A percentile compares a stretch with the other conserved stretches of the same genome.
These are phyloP conservation scores for Phytophthora brassicae DNA, from an alignment of 352 stramenopile species.

Conservation along the genomic window DNA sequence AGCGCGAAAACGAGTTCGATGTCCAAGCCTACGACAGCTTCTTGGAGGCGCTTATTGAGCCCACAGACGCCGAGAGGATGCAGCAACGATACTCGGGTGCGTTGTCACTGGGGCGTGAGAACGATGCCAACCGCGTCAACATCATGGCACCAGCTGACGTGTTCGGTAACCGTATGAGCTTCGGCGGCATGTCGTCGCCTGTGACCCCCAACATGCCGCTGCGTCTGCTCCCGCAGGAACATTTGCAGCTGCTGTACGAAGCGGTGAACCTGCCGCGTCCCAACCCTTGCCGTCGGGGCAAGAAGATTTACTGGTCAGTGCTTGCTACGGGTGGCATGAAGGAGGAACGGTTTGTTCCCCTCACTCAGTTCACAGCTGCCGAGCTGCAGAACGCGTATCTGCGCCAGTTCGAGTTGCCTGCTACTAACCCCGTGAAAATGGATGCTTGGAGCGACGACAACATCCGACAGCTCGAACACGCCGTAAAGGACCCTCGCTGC, in stretches of 20 bases:
- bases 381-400: constrained; percentile 75
- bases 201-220: constrained; percentile 36
- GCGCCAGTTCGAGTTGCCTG: constrained; percentile 61
- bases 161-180: constrained; percentile 33
- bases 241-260: constrained; percentile 67
- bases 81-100: constrained; percentile 30
- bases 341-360: constrained; percentile 52
- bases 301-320: constrained; percentile 79
- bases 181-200: constrained; percentile 23
- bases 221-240: constrained; percentile 48
- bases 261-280: constrained; percentile 69
- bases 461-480: constrained; percentile 66
- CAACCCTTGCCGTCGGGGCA: constrained; percentile 70
- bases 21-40: constrained; percentile 57
- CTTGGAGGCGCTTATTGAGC: constrained; percentile 57
- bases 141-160: constrained; percentile 13
- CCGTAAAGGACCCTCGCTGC: constrained; percentile 71
- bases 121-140: constrained; percentile 22
- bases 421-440: constrained; percentile 46
- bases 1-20: constrained; percentile 53
- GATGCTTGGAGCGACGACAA: constrained; percentile 73
- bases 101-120: constrained; percentile 15
- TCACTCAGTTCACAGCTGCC: constrained; percentile 63
- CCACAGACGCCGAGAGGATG: constrained; percentile 31
- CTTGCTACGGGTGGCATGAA: constrained; percentile 73